Evolutionary conservation across 768 basidiomycete genomes (phyloP).

Genomic region (Kondoa subrosea): DNA sequence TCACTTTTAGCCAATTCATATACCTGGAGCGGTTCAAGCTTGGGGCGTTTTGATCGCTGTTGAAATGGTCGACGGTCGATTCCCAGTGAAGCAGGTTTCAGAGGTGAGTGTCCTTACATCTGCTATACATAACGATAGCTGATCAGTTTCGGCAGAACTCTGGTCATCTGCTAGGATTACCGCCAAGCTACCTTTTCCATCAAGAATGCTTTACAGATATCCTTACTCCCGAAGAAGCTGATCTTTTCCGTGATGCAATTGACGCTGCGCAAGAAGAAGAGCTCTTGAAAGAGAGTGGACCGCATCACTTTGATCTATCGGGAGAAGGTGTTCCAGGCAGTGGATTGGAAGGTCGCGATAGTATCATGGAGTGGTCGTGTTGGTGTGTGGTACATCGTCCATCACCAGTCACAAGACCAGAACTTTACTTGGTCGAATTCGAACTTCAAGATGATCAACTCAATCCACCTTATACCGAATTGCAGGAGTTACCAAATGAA

Average conservation of each 20-base stretch:
- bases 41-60: conserved; percentile 65
- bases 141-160: conserved; percentile 42
- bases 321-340: conserved; percentile 56
- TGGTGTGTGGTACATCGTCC: conserved; percentile 54
- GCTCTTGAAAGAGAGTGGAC: conserved; percentile 30
- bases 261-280: conserved; percentile 31
- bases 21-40: conserved; percentile 63
- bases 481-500: conserved; percentile 13
- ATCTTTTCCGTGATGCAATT: conserved; percentile 55
- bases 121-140: background rate
- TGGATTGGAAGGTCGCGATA: conserved; percentile 28
- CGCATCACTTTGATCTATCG: conserved; percentile 52
- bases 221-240: conserved; percentile 49
- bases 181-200: conserved; percentile 52
- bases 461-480: conserved; percentile 41
- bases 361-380: conserved; percentile 45
- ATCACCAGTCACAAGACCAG: conserved; percentile 3
- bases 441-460: conserved; percentile 54
- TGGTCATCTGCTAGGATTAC: conserved; percentile 54
- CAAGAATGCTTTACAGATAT: conserved; percentile 56
- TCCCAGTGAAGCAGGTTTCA: conserved; percentile 59
- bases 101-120: conserved; percentile 39
- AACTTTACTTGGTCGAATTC: conserved; percentile 47
- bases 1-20: conserved; percentile 50
- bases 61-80: conserved; percentile 42